A percentile compares a stretch with the other conserved stretches of the same genome.
Conservation (phyloP, 2,329 filamentous ascomycete species). For the Cladosporium cucumerinum region DNA sequence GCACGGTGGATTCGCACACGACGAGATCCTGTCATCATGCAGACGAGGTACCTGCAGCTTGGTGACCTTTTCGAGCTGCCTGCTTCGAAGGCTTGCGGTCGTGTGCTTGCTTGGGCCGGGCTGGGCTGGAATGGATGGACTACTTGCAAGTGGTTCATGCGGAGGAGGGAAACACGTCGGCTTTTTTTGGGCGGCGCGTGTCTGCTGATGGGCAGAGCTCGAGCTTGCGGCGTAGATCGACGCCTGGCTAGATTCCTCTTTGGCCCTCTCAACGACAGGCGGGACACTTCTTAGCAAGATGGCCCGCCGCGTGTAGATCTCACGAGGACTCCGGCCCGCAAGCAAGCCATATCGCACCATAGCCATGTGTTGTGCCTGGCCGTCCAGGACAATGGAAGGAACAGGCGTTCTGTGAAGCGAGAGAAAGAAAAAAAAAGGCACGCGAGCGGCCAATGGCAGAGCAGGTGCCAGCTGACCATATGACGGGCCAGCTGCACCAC, state of each 20-base stretch:
- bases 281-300: no score
- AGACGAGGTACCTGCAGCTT: conserved; percentile 14
- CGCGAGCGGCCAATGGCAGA: conserved; percentile 16
- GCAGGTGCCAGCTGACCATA: conserved; percentile 2
- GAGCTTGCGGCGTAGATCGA: conserved; percentile 11
- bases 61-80: conserved; percentile 9
- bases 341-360: neutral
- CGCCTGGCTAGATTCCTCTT: conserved; percentile 7
- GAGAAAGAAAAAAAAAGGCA: neutral
- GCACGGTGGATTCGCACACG: neutral
- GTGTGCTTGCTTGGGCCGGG: conserved; percentile 6
- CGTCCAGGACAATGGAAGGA: neutral
- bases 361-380: neutral
- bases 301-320: neutral
- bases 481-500: neutral
- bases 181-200: conserved; percentile 3
- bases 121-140: neutral
- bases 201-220: conserved; percentile 16
- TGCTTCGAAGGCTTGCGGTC: neutral
- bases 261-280: conserved; percentile 5
- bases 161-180: conserved; percentile 2
- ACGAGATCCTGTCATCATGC: conserved; percentile 14
- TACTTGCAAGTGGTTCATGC: conserved; percentile 15
- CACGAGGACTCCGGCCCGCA: neutral
- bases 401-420: conserved; percentile 12